Evolutionary conservation across 345 rosid species (phyloP).

Genomic region (Gossypium ekmanianum): DNA sequence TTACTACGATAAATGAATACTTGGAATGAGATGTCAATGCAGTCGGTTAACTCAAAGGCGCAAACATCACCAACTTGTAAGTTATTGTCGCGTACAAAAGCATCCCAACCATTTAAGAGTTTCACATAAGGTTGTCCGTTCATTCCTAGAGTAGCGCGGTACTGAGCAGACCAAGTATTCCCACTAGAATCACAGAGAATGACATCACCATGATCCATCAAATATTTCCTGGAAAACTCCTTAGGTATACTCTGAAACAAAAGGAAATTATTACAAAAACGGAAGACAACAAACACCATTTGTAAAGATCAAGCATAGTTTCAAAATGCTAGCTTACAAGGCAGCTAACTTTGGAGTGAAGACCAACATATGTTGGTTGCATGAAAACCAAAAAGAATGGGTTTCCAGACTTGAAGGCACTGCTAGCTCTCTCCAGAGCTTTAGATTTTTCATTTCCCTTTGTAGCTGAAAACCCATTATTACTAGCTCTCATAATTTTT

Average conservation of each 20-base stretch:
- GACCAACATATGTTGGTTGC: slow-evolving; percentile 18
- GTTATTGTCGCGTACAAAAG: slow-evolving; percentile 10
- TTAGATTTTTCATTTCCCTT: not conserved
- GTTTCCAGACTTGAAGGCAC: slow-evolving; percentile 17
- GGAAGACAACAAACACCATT: too few relatives aligned
- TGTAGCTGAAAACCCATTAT: not conserved
- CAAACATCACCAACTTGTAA: slow-evolving; percentile 20
- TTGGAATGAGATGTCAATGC: not conserved
- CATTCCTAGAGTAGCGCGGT: not conserved
- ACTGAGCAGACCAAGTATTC: slow-evolving; percentile 16
- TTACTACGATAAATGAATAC: slow-evolving; percentile 13
- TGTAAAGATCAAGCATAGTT: not conserved
- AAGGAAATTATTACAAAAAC: not conserved
- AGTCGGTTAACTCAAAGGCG: slow-evolving; percentile 10
- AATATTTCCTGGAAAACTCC: slow-evolving; percentile 11
- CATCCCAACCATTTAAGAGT: slow-evolving; percentile 4
- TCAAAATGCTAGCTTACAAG: not conserved
- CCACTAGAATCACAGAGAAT: not conserved
- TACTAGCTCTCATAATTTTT: not conserved
- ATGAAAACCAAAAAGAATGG: slow-evolving; percentile 26
- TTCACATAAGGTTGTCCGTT: not conserved
- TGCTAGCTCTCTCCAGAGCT: slow-evolving; percentile 20
- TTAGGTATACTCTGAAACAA: slow-evolving; percentile 10
- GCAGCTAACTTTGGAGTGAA: not conserved
- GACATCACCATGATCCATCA: not conserved